A percentile compares a stretch with the other conserved stretches of the same genome.
Evolutionary conservation across 768 basidiomycete species (phyloP).

Genomic region (Paxillus ammoniavirescens): DNA sequence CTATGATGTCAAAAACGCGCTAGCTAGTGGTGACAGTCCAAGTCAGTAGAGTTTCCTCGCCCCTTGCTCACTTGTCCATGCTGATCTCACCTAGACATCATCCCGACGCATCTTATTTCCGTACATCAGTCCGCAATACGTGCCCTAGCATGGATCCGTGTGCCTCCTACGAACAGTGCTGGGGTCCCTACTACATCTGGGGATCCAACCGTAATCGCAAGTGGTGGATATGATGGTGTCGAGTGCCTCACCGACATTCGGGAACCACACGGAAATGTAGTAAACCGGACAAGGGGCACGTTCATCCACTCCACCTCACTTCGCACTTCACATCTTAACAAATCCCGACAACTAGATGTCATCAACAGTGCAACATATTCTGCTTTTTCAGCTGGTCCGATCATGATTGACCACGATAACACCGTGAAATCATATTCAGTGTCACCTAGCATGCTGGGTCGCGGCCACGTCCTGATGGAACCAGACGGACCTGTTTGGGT

Average conservation of each 20-base stretch:
- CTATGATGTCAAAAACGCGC: conserved; percentile 48
- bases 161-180: conserved; percentile 51
- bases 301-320: neutral
- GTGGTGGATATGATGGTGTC: conserved; percentile 80
- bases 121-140: conserved; percentile 82
- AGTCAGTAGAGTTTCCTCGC: conserved; percentile 26
- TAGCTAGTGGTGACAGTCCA: conserved; percentile 32
- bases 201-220: conserved; percentile 72
- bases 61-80: neutral
- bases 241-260: conserved; percentile 76
- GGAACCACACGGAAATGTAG: conserved; percentile 60
- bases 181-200: conserved; percentile 46
- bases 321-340: neutral
- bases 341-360: conserved; percentile 48
- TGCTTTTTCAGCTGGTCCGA: conserved; percentile 62
- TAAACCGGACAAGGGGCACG: conserved; percentile 77
- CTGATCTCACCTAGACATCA: conserved; percentile 30
- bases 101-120: conserved; percentile 71
- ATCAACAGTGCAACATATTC: conserved; percentile 69
- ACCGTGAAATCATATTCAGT: conserved; percentile 73
- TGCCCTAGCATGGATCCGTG: conserved; percentile 69
- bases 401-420: conserved; percentile 84
- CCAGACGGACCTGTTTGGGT: conserved; percentile 86
- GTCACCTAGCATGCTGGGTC: conserved; percentile 69
- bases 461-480: conserved; percentile 69